phyloP scores from a whole-genome alignment of 148 eudicot species.

The Cornus florida region DNA sequence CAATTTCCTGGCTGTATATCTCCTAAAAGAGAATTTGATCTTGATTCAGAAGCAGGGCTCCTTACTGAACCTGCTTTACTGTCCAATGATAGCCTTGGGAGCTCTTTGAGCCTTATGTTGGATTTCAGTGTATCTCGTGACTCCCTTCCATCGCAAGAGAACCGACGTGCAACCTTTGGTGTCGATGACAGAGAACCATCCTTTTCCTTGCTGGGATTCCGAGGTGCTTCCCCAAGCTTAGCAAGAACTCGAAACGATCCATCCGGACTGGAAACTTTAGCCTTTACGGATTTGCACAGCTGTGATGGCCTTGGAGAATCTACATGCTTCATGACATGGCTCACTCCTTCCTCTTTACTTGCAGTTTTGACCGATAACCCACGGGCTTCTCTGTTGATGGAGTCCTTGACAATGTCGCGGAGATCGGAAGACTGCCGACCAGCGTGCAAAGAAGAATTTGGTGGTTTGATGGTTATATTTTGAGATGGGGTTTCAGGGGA shows the following conservation, averaged over 20 bases:
- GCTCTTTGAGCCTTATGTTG: slow-evolving; percentile 50
- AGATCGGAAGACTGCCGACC: slow-evolving; percentile 37
- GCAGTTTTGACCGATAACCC: slow-evolving; percentile 46
- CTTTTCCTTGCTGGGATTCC: slow-evolving; percentile 21
- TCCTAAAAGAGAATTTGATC: slow-evolving; percentile 26
- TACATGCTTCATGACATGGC: slow-evolving; percentile 40
- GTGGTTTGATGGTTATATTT: slow-evolving; percentile 22
- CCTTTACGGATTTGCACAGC: slow-evolving; percentile 24
- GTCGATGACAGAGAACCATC: slow-evolving; percentile 1
- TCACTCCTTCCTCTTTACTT: slow-evolving; percentile 35
- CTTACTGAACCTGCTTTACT: slow-evolving; percentile 53
- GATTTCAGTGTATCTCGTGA: slow-evolving; percentile 30
- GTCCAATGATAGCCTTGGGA: slow-evolving; percentile 80
- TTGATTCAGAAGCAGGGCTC: slow-evolving; percentile 28
- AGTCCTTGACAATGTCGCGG: slow-evolving; percentile 74
- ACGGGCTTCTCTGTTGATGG: slow-evolving; percentile 65
- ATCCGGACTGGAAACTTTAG: slow-evolving; percentile 30
- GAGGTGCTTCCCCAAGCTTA: slow-evolving; percentile 35
- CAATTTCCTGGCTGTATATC: slow-evolving; percentile 25
- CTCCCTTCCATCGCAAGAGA: slow-evolving; percentile 76
- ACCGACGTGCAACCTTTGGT: slow-evolving; percentile 37
- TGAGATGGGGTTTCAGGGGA: slow-evolving; percentile 28
- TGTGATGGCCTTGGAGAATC: slow-evolving; percentile 77
- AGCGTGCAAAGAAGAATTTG: slow-evolving; percentile 21
- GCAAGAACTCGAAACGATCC: slow-evolving; percentile 35